Evolutionary conservation across 352 stramenopile genomes (phyloP).

Genomic region (Blastocystis hominis): DNA sequence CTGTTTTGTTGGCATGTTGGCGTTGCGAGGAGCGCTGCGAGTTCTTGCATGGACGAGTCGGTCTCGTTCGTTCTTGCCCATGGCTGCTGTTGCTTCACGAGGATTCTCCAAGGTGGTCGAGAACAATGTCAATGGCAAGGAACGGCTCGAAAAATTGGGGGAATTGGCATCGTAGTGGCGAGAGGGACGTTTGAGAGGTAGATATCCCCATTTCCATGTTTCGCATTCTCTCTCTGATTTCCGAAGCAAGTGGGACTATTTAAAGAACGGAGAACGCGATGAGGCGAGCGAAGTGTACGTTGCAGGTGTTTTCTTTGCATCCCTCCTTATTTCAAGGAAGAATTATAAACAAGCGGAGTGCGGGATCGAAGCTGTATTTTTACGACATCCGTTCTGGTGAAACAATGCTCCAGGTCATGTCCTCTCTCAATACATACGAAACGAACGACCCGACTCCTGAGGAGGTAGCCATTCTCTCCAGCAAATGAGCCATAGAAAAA

Average conservation of each 20-base stretch:
- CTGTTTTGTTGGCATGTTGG: slow-evolving; percentile 2
- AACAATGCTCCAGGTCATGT: slow-evolving; percentile 54
- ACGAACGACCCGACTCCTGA: not conserved
- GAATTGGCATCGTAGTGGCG: not conserved
- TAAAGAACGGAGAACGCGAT: slow-evolving; percentile 61
- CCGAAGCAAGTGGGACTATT: slow-evolving; percentile 74
- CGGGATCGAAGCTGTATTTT: slow-evolving; percentile 56
- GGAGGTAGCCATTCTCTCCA: not conserved
- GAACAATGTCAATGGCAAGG: slow-evolving; percentile 15
- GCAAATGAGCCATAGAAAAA: not conserved
- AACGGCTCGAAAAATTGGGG: not conserved
- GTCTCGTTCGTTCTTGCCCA: not conserved
- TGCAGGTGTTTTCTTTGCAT: not conserved
- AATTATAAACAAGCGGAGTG: slow-evolving; percentile 55
- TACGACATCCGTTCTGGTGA: slow-evolving; percentile 55
- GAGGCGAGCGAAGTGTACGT: slow-evolving; percentile 16
- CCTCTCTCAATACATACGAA: slow-evolving; percentile 19
- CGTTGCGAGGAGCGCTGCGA: not conserved
- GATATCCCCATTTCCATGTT: slow-evolving; percentile 36
- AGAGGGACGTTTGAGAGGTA: not conserved
- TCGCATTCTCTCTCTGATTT: not conserved
- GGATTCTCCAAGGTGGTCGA: not conserved
- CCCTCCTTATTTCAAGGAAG: not conserved
- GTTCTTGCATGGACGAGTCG: not conserved
- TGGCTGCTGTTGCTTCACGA: not conserved